Conservation (phyloP, 768 basidiomycete genomes). For the Suillus clintonianus region DNA sequence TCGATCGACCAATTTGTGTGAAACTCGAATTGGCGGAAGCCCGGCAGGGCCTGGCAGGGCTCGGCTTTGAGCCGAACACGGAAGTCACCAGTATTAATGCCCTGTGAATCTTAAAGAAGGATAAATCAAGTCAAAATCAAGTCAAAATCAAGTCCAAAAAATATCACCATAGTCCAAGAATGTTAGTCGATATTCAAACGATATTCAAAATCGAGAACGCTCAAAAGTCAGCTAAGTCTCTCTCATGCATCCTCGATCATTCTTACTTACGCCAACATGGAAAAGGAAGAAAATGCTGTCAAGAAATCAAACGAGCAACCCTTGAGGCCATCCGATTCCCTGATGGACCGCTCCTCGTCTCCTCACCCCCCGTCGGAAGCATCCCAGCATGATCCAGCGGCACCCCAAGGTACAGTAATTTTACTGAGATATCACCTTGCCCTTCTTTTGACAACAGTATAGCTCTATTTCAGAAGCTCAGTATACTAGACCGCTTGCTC, state of each 20-base stretch:
- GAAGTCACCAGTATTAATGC: too few species aligned
- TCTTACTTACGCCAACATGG: neutral
- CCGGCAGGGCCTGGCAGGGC: too few species aligned
- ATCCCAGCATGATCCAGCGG: neutral
- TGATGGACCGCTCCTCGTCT: neutral
- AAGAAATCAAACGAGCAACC: too few species aligned
- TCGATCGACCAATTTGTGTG: neutral
- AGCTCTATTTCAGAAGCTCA: slow-evolving; percentile 45
- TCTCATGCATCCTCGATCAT: neutral
- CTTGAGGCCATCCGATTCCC: too few species aligned
- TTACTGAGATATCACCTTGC: neutral
- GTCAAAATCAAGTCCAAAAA: neutral
- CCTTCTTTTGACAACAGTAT: neutral
- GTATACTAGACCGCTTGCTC: slow-evolving; percentile 59
- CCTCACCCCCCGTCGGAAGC: neutral
- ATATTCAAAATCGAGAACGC: neutral
- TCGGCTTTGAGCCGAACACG: too few species aligned
- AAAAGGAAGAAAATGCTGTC: neutral
- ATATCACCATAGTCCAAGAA: too few species aligned
- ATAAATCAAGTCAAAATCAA: too few species aligned
- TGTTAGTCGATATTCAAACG: neutral
- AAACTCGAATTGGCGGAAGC: neutral
- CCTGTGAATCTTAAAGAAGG: neutral
- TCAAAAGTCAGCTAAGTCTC: neutral
- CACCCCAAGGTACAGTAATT: slow-evolving; percentile 1